These are phyloP conservation scores for Rhizophagus sp. DNA, from an alignment of 192 early-diverging fungal genomes.

Conservation along the genomic window DNA sequence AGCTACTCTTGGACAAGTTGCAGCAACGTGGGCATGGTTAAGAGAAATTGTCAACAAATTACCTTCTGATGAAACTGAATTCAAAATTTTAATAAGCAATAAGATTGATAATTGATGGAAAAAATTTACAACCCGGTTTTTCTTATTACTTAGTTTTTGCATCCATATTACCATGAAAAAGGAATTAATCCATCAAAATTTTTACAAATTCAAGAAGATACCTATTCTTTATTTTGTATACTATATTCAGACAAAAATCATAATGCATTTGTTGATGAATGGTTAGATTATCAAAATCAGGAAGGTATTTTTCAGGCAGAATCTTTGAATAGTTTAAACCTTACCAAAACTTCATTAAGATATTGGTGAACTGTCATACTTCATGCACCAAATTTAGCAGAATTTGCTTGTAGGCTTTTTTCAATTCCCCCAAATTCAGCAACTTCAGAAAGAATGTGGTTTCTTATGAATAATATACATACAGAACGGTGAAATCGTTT, in stretches of 20 bases:
- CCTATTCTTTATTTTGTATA: neutral
- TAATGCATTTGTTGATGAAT: no score
- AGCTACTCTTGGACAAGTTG: neutral
- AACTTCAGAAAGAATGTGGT: neutral
- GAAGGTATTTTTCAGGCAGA: neutral
- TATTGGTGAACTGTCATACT: no score
- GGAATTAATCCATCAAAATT: neutral
- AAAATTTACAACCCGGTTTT: neutral
- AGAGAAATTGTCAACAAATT: neutral
- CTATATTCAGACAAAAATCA: no score
- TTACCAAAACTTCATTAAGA: no score
- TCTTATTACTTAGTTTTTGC: neutral
- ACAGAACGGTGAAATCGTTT: neutral
- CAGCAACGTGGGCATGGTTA: neutral
- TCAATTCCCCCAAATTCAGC: neutral
- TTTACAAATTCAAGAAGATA: neutral
- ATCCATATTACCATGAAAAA: neutral
- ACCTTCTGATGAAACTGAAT: neutral
- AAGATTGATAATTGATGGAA: neutral
- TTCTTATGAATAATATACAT: neutral
- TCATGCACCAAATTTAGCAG: neutral
- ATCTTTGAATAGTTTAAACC: neutral
- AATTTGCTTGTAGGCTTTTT: neutral
- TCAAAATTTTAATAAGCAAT: neutral
- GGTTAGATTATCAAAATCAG: no score